Evolutionary conservation across 1,139 yeast genomes (phyloP), one percentile per base, ranked within the genome.

Genomic region (Arxiozyma slooffiae): DNA sequence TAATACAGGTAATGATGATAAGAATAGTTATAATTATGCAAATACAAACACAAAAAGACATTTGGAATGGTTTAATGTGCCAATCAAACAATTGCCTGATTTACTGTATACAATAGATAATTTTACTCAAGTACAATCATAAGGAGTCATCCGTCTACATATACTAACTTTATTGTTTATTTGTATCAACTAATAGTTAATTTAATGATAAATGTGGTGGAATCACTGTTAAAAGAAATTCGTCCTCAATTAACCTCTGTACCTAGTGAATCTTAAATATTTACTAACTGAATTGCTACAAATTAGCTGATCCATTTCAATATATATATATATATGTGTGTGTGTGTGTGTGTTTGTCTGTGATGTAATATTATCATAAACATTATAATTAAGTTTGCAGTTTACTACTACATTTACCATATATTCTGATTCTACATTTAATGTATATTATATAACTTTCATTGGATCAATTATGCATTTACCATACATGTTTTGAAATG

Each of bases 31-130:
- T 9, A 22, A n/a, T n/a, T n/a, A 26, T 26, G 22, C 17, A 14
- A 14, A 18, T 18, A 18, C n/a, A 20, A n/a, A 45, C 26, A 46
- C 53, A n/a, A 60, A 54, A 24, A 54, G 56, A 43, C 68, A 64
- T 54, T 50, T 52, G 3, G 68, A 64, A 52, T 64, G 68, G 68
- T 61, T 62, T 41, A 49, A 54, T 38, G 54, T 64, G 3, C 66
- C 66, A 7, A 56, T 61, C 7, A 30, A 36, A 7, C 63, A 63
- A n/a, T 52, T 64, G 23, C 59, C 60, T 1, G 42, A 49, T 21
- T 47, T 63, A 4, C 41, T 63, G 17, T 43, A 48, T 22, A 50
- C 54, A 2, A 59, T 64, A 7, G 65, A 63, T 46, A 40, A 51
- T 14, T 49, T 60, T 24, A 26, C 37, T 41, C 34, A 46, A 8